Evolutionary conservation across 768 basidiomycete species (phyloP), one percentile per base, ranked within the genome.

Genomic region (Lactarius indigo): DNA sequence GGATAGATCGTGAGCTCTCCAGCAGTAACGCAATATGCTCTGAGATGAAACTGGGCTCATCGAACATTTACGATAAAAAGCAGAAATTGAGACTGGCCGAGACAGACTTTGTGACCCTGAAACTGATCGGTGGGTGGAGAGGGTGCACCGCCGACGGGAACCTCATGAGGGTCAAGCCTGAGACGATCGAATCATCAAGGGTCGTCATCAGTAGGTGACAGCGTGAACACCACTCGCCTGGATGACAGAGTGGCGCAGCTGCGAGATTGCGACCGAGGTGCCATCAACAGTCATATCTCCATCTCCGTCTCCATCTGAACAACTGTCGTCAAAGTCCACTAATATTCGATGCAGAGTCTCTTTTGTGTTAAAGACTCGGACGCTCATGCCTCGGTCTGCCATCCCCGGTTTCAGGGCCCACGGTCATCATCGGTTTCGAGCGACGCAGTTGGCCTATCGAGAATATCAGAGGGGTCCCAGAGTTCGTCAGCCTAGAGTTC

Each of bases 381-480:
- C 95, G 2, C 96, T 96, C 83, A 94, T 93, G 15, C 95, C 97
- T 59, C 94, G 85, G 79, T 98, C 96, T 1, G 95, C 90, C 92
- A 99, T 96, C 20, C 94, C 93, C 55, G 97, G 96, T 78, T 99
- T 99, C 60, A 99, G 78, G 68, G 98, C 96, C 85, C 89, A 98
- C 96, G 79, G 18, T 69, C 64, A 30, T 35, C n/a, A 35, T 35
- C 28, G 54, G 62, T 61, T 9, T 70, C 59, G 30, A 63, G 59
- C 1, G 50, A 63, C 2, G 68, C 66, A 0, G 55, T 63, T 3
- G 41, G 65, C 42, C 66, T 68, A 26, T 87, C 83, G 35, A 97
- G 82, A 23, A 81, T 79, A 55, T 83, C 77, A 7, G 84, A 86
- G 17, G 98, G 84, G 59, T 97, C 95, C 83, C 88, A 98, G 41